Evolutionary conservation across 108 stramenopile genomes (phyloP).

Genomic region (Hondaea fermentalgiana): DNA sequence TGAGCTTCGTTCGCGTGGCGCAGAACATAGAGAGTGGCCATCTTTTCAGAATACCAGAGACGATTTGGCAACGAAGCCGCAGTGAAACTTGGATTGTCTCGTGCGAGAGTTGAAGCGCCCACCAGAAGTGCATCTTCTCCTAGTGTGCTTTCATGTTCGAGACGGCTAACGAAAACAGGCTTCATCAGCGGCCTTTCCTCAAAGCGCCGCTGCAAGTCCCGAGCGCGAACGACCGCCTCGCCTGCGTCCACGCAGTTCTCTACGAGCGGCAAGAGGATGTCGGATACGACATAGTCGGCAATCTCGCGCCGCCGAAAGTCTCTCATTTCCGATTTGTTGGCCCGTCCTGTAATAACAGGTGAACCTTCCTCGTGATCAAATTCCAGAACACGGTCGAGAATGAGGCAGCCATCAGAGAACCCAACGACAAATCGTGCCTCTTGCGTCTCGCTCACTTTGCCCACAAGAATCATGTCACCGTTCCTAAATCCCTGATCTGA

Average conservation of each 20-base stretch:
- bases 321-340: neutral
- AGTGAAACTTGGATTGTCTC: neutral
- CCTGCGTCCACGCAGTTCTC: neutral
- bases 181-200: neutral
- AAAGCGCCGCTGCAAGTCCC: neutral
- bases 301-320: neutral
- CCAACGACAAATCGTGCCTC: constrained; percentile 11
- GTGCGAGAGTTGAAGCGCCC: neutral
- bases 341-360: neutral
- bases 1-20: neutral
- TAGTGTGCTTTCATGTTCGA: neutral
- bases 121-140: neutral
- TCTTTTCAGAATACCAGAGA: neutral
- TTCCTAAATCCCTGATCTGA: neutral
- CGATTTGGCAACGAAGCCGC: neutral
- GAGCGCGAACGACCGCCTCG: neutral
- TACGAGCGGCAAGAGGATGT: neutral
- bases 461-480: neutral
- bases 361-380: neutral
- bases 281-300: neutral
- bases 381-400: neutral
- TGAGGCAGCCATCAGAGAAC: neutral
- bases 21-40: neutral
- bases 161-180: neutral
- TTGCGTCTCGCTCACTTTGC: neutral